A percentile compares a stretch with the other conserved stretches of the same genome.
phyloP scores from a whole-genome alignment of 768 basidiomycete species.

The Trametes cingulata region DNA sequence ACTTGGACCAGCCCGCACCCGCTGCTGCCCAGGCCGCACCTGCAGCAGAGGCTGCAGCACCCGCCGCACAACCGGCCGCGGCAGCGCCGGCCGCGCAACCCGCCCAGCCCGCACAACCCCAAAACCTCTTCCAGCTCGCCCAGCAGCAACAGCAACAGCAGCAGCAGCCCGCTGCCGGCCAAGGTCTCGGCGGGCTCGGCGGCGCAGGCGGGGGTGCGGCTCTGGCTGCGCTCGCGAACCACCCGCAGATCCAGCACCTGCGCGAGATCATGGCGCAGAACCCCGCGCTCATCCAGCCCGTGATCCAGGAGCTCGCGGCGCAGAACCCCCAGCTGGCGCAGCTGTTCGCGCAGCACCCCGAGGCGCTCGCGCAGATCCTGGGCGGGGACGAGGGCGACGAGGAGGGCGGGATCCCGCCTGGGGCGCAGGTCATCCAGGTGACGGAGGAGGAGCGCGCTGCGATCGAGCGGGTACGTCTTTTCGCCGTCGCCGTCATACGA shows the following conservation, averaged over 20 bases:
- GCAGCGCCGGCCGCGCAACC: conserved; percentile 35
- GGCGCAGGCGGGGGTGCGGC: conserved; percentile 34
- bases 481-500: not conserved
- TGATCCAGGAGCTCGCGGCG: conserved; percentile 80
- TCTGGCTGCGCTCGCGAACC: conserved; percentile 55
- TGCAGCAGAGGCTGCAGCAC: conserved; percentile 38
- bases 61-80: conserved; percentile 42
- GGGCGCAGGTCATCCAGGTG: conserved; percentile 68
- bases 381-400: conserved; percentile 45
- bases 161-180: conserved; percentile 21
- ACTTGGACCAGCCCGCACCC: conserved; percentile 54
- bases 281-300: conserved; percentile 72
- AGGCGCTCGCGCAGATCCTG: conserved; percentile 64
- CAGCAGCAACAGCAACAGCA: conserved; percentile 70
- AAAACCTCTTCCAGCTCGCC: conserved; percentile 89
- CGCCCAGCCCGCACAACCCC: conserved; percentile 46
- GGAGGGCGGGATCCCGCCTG: conserved; percentile 45
- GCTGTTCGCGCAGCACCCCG: conserved; percentile 68
- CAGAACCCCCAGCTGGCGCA: conserved; percentile 78
- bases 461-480: conserved; percentile 75
- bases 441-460: conserved; percentile 88
- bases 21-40: conserved; percentile 38
- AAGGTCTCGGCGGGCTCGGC: conserved; percentile 37
- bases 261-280: conserved; percentile 74
- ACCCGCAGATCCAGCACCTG: conserved; percentile 70